Evolutionary conservation across 2,329 filamentous ascomycete species (phyloP).

Genomic region (Gyromitra esculenta): DNA sequence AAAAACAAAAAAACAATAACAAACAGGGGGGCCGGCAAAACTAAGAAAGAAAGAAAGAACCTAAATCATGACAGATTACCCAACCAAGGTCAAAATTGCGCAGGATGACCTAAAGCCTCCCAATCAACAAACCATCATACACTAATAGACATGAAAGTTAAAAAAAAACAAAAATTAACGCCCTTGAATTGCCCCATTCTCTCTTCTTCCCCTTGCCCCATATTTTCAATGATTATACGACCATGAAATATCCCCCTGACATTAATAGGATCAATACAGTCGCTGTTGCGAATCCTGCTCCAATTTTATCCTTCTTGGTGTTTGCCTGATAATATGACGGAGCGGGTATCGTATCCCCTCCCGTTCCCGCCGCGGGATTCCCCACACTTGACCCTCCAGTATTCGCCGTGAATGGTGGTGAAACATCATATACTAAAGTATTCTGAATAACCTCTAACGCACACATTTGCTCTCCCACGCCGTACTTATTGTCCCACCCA

Average conservation of each 20-base stretch:
- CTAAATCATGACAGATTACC: slow-evolving; percentile 33
- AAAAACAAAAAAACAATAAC: slow-evolving; percentile 1
- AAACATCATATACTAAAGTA: slow-evolving; percentile 67
- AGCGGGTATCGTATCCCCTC: slow-evolving; percentile 59
- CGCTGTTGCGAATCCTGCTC: slow-evolving; percentile 73
- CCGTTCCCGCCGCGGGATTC: slow-evolving; percentile 60
- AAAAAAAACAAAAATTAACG: slow-evolving; percentile 42
- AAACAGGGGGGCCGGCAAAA: background rate
- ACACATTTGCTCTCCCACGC: slow-evolving; percentile 77
- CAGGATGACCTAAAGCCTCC: slow-evolving; percentile 27
- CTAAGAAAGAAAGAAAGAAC: background rate
- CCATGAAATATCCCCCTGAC: slow-evolving; percentile 68
- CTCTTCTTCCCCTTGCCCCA: background rate
- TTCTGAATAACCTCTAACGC: slow-evolving; percentile 73
- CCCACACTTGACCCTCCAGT: slow-evolving; percentile 70
- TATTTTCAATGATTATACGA: slow-evolving; percentile 57
- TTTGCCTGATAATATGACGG: slow-evolving; percentile 62
- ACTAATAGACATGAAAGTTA: slow-evolving; percentile 45
- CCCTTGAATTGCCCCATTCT: slow-evolving; percentile 3
- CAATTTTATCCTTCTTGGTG: slow-evolving; percentile 72
- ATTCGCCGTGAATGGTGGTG: slow-evolving; percentile 61
- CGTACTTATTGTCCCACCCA: slow-evolving; percentile 68
- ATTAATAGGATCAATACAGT: slow-evolving; percentile 68
- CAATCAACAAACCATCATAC: slow-evolving; percentile 23
- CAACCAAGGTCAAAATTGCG: slow-evolving; percentile 39